These are phyloP conservation scores for Calocybe indica DNA, from an alignment of 768 basidiomycete genomes.

Conservation along the genomic window DNA sequence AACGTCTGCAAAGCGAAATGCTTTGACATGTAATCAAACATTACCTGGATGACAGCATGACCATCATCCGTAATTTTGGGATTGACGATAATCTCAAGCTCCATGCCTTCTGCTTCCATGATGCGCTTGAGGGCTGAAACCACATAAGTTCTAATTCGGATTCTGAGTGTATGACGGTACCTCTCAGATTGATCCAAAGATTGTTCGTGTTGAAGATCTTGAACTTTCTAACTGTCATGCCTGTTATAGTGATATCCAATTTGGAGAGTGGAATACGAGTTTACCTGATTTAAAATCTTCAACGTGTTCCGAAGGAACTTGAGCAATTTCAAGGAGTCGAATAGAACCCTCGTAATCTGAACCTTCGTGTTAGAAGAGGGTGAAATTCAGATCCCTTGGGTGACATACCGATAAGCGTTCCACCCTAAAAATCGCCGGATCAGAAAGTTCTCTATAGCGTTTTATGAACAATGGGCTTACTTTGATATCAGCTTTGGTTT, in stretches of 20 bases:
- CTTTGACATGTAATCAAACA: neutral
- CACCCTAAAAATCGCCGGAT: slow-evolving; percentile 40
- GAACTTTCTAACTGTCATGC: slow-evolving; percentile 68
- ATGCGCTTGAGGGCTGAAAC: slow-evolving; percentile 76
- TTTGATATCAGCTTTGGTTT: slow-evolving; percentile 84
- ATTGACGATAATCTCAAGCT: slow-evolving; percentile 94
- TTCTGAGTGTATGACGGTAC: slow-evolving; percentile 26
- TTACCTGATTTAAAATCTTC: slow-evolving; percentile 87
- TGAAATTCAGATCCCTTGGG: neutral
- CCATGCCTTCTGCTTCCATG: slow-evolving; percentile 82
- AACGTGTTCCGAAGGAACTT: slow-evolving; percentile 88
- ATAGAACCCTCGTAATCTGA: slow-evolving; percentile 80
- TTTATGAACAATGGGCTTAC: slow-evolving; percentile 1
- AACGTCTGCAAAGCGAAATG: slow-evolving; percentile 11
- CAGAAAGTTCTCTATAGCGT: neutral
- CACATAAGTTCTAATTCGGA: neutral
- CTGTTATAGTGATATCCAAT: neutral
- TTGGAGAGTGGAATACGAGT: neutral
- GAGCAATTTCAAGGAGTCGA: slow-evolving; percentile 88
- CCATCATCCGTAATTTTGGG: slow-evolving; percentile 85
- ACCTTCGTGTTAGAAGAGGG: neutral
- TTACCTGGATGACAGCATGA: slow-evolving; percentile 73
- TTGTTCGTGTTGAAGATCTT: slow-evolving; percentile 92
- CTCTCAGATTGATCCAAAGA: slow-evolving; percentile 73
- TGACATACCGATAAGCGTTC: slow-evolving; percentile 65